Conservation (phyloP, 1,284 basidiomycete species). For the Ganoderma leucocontextum region DNA sequence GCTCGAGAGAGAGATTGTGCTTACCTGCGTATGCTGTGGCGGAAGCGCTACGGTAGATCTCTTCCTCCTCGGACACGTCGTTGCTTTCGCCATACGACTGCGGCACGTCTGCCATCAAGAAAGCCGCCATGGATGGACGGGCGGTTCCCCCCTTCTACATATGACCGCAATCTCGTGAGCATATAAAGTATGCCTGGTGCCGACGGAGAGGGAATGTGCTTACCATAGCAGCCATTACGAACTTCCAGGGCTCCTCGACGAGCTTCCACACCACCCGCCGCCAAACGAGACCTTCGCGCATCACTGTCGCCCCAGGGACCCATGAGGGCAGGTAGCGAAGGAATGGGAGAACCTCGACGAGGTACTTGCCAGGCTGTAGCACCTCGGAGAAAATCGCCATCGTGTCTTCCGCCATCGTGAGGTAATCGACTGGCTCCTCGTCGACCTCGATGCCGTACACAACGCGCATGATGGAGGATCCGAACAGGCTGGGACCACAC, state of each 20-base stretch:
- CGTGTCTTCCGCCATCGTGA: slow-evolving; percentile 19
- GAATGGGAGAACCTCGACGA: slow-evolving; percentile 23
- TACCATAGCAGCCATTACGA: slow-evolving; percentile 22
- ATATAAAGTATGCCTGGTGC: neutral
- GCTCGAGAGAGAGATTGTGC: neutral
- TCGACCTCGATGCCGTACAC: slow-evolving; percentile 43
- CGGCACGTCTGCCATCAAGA: neutral
- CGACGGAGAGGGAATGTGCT: neutral
- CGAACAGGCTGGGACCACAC: slow-evolving; percentile 35
- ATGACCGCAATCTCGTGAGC: neutral
- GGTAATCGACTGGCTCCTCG: slow-evolving; percentile 34
- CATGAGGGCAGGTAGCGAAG: slow-evolving; percentile 22
- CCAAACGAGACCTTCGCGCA: slow-evolving; percentile 19
- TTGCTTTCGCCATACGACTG: slow-evolving; percentile 6
- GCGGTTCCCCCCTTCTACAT: slow-evolving; percentile 3
- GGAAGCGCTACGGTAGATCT: neutral
- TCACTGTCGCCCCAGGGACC: slow-evolving; percentile 21
- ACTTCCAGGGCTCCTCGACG: slow-evolving; percentile 19
- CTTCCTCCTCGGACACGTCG: slow-evolving; percentile 2
- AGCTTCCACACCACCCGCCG: slow-evolving; percentile 1
- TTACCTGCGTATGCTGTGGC: slow-evolving; percentile 4
- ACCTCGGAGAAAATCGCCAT: slow-evolving; percentile 23
- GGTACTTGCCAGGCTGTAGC: slow-evolving; percentile 26
- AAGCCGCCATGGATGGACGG: slow-evolving; percentile 2
- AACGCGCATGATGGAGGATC: slow-evolving; percentile 42